These are phyloP conservation scores for Skeletonema costatum DNA, from an alignment of 108 stramenopile genomes.

Conservation along the genomic window DNA sequence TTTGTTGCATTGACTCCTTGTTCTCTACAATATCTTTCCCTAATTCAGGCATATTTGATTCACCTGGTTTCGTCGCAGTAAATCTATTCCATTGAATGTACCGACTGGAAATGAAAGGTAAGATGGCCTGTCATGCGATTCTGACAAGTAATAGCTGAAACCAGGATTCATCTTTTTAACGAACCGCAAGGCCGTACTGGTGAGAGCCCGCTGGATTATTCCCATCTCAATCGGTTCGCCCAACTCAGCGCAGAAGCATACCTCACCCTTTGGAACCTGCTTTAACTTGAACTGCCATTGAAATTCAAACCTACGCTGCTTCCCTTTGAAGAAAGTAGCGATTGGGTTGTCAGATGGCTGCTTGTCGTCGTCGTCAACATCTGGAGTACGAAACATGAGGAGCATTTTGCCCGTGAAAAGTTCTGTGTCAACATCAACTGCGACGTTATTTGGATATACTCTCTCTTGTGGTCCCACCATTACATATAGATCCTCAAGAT, in stretches of 20 bases:
- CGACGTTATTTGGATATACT: constrained; percentile 47
- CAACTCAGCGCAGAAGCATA: constrained; percentile 84
- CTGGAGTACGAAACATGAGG: constrained; percentile 83
- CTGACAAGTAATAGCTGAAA: constrained; percentile 34
- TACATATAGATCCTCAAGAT: constrained; percentile 44
- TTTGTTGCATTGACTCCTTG: constrained; percentile 58
- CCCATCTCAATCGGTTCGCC: constrained; percentile 87
- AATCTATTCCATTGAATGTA: constrained; percentile 88
- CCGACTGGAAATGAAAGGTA: constrained; percentile 89
- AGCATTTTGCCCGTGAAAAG: constrained; percentile 82
- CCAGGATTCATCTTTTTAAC: constrained; percentile 79
- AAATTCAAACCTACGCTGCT: constrained; percentile 91
- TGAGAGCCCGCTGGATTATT: constrained; percentile 86
- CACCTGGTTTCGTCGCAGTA: constrained; percentile 77
- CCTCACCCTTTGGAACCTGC: constrained; percentile 63
- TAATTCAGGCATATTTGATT: constrained; percentile 60
- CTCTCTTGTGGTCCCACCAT: constrained; percentile 42
- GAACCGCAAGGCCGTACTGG: constrained; percentile 84
- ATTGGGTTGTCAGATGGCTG: constrained; percentile 35
- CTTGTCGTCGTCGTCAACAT: constrained; percentile 60
- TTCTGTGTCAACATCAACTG: constrained; percentile 66
- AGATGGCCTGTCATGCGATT: constrained; percentile 48
- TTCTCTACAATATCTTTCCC: constrained; percentile 78
- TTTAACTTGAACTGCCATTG: constrained; percentile 90
- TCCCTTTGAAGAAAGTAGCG: constrained; percentile 59